phyloP scores from a whole-genome alignment of 2,329 filamentous ascomycete genomes.

The Orbilia brochopaga region DNA sequence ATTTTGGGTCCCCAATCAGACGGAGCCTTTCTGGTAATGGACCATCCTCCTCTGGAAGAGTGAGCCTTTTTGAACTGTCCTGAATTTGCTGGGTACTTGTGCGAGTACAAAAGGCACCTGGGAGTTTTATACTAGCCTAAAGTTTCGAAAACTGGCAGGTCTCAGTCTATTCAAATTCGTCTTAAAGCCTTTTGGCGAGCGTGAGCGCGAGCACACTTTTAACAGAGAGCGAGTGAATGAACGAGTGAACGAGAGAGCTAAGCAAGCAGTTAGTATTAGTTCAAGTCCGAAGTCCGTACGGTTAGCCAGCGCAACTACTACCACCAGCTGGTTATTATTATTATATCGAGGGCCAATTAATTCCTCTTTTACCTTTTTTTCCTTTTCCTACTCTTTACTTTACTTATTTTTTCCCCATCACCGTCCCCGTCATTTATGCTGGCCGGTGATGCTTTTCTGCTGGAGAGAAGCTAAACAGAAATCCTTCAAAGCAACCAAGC shows the following conservation, averaged over 20 bases:
- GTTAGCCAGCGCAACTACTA: too few relatives aligned
- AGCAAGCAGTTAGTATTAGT: too few relatives aligned
- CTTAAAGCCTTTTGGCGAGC: constrained; percentile 9
- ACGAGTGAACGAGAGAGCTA: constrained; percentile 2
- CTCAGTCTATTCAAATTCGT: constrained; percentile 20
- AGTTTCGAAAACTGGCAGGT: constrained; percentile 47
- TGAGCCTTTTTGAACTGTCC: constrained; percentile 47
- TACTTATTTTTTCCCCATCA: constrained; percentile 13
- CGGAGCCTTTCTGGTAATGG: constrained; percentile 48
- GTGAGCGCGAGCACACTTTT: neutral
- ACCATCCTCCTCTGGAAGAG: constrained; percentile 51
- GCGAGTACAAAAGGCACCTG: constrained; percentile 35
- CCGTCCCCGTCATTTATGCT: too few relatives aligned
- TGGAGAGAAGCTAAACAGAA: too few relatives aligned
- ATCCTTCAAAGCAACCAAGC: too few relatives aligned
- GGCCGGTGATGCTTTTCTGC: too few relatives aligned
- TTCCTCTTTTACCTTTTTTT: constrained; percentile 50
- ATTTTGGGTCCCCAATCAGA: constrained; percentile 49
- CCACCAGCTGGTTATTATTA: too few relatives aligned
- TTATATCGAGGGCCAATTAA: constrained; percentile 8
- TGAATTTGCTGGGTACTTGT: constrained; percentile 38
- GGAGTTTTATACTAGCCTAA: constrained; percentile 48
- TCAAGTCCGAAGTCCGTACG: too few relatives aligned
- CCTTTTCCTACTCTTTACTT: constrained; percentile 40
- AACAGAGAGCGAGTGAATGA: neutral